phyloP scores from a whole-genome alignment of 257 asterid species.

The Penstemon davidsonii region DNA sequence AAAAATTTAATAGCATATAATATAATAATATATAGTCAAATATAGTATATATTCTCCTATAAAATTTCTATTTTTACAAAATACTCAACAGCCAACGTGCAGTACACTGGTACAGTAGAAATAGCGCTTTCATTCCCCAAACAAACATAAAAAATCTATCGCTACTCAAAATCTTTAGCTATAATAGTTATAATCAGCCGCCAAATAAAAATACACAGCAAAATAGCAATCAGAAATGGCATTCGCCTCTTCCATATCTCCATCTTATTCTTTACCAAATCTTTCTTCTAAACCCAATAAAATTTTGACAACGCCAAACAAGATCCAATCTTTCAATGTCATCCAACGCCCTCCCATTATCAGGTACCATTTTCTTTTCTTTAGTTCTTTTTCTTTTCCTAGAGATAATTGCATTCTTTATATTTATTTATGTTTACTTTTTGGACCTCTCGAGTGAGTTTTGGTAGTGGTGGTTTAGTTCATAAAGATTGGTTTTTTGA shows the following conservation, averaged over 20 bases:
- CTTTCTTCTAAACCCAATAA: constrained; percentile 35
- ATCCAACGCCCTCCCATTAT: constrained; percentile 41
- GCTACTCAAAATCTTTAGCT: not conserved
- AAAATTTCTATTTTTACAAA: too few species aligned
- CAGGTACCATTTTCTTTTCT: constrained; percentile 34
- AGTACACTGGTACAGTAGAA: too few species aligned
- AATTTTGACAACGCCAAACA: constrained; percentile 27
- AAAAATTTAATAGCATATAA: too few species aligned
- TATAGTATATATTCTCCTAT: too few species aligned
- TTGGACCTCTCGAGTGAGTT: not conserved
- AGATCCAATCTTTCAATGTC: constrained; percentile 48
- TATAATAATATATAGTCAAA: too few species aligned
- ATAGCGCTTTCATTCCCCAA: not conserved
- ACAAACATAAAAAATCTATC: not conserved
- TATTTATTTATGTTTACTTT: not conserved
- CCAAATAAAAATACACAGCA: constrained; percentile 17
- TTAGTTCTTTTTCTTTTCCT: not conserved
- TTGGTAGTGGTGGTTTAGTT: constrained; percentile 15
- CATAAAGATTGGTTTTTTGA: not conserved
- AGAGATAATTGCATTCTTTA: constrained; percentile 1
- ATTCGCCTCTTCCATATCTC: constrained; percentile 42
- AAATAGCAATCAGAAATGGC: constrained; percentile 41
- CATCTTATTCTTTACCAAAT: constrained; percentile 34
- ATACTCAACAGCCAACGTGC: too few species aligned
- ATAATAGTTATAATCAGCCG: constrained; percentile 25